These are phyloP conservation scores for Fragaria nilgerrensis DNA, from an alignment of 306 rosid genomes.

Conservation along the genomic window DNA sequence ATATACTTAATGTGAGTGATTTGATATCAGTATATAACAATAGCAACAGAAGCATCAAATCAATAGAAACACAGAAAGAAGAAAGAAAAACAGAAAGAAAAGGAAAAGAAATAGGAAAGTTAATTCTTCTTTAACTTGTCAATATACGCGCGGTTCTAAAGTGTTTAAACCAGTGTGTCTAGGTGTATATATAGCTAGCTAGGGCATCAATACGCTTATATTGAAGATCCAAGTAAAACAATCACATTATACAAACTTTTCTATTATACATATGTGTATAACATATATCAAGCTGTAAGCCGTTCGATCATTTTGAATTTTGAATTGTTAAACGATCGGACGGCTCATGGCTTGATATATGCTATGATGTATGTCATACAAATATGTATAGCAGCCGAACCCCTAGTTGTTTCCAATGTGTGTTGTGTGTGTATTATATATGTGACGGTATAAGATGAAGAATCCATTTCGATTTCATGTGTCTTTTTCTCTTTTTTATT, in stretches of 20 bases:
- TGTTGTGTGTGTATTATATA: background rate
- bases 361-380: too few relatives aligned
- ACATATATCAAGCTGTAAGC: too few relatives aligned
- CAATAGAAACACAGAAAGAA: background rate
- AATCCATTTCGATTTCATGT: background rate
- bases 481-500: background rate
- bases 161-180: background rate
- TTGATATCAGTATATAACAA: background rate
- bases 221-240: background rate
- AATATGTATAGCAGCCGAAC: too few relatives aligned
- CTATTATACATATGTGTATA: too few relatives aligned
- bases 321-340: too few relatives aligned
- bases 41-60: background rate
- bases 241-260: background rate
- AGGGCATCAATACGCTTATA: background rate
- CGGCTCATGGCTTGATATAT: too few relatives aligned
- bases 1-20: background rate
- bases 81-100: background rate
- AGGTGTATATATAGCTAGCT: background rate
- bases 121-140: background rate
- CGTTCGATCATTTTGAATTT: too few relatives aligned
- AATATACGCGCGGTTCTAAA: background rate
- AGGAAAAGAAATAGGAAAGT: background rate
- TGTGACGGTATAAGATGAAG: background rate
- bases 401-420: background rate